These are phyloP conservation scores for Brettanomyces nanus DNA, from an alignment of 805 yeast species.

Conservation along the genomic window DNA sequence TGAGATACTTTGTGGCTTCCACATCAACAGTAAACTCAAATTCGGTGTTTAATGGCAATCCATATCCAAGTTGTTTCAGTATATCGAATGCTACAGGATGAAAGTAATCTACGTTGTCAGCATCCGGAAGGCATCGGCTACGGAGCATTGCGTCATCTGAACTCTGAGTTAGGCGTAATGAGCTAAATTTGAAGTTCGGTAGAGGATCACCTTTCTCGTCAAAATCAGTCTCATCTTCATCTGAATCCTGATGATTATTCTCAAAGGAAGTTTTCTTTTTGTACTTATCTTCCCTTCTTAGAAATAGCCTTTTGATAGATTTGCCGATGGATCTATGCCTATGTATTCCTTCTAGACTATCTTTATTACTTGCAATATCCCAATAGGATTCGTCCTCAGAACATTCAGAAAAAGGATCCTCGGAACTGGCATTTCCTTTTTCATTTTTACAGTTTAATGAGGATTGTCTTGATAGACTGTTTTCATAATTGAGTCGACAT, in stretches of 20 bases:
- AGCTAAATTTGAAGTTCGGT: not conserved
- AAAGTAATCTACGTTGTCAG: too few relatives aligned
- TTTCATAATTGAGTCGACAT: not conserved
- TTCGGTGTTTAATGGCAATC: not conserved
- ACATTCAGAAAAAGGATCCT: not conserved
- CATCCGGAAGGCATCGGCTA: too few relatives aligned
- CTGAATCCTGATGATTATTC: not conserved
- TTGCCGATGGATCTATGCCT: not conserved
- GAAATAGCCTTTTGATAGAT: not conserved
- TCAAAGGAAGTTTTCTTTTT: not conserved
- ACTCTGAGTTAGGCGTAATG: not conserved
- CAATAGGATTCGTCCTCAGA: not conserved
- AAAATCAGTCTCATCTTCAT: not conserved
- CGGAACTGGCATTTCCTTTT: not conserved
- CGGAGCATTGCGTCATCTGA: too few relatives aligned
- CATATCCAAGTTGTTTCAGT: not conserved
- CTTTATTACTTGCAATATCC: not conserved
- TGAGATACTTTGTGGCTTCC: not conserved
- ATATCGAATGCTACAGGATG: not conserved
- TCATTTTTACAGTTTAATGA: not conserved
- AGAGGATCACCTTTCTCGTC: not conserved
- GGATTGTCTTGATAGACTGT: not conserved
- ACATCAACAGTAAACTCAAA: not conserved
- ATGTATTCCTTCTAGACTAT: not conserved
- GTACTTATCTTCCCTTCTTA: not conserved